Conservation (phyloP, 2,329 filamentous ascomycete species). For the Byssoonygena ceratinophila region DNA sequence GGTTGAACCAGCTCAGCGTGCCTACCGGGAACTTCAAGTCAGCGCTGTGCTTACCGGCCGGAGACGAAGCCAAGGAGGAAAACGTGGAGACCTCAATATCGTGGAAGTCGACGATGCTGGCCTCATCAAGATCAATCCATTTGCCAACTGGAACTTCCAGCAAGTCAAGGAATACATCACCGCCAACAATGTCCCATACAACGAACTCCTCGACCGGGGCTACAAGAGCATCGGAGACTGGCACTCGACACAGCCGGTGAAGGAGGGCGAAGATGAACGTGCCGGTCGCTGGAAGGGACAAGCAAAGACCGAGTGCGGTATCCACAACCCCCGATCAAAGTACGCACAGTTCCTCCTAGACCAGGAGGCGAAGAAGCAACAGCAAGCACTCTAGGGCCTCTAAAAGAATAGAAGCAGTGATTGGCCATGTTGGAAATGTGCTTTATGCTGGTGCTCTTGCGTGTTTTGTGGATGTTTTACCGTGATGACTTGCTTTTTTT, state of each 20-base stretch:
- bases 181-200: conserved; percentile 84
- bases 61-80: conserved; percentile 81
- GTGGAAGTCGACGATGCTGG: conserved; percentile 86
- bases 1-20: conserved; percentile 88
- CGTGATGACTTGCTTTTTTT: conserved; percentile 1
- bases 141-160: conserved; percentile 86
- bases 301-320: conserved; percentile 92
- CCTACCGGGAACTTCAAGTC: conserved; percentile 77
- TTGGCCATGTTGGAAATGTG: not conserved
- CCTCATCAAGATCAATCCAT: conserved; percentile 92
- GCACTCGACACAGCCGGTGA: conserved; percentile 89
- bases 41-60: conserved; percentile 87
- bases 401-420: conserved; percentile 2
- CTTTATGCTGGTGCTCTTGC: not conserved
- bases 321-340: conserved; percentile 93
- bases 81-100: conserved; percentile 80
- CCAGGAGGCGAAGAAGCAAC: conserved; percentile 57
- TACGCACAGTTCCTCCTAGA: conserved; percentile 77
- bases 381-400: conserved; percentile 37
- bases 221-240: conserved; percentile 98
- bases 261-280: conserved; percentile 86
- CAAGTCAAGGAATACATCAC: conserved; percentile 83
- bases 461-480: not conserved
- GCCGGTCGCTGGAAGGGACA: conserved; percentile 95
- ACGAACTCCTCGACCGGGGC: conserved; percentile 77